A percentile compares a stretch with the other conserved stretches of the same genome.
These are phyloP conservation scores for Vitis riparia DNA, from an alignment of 164 flowering plant species.

Conservation along the genomic window DNA sequence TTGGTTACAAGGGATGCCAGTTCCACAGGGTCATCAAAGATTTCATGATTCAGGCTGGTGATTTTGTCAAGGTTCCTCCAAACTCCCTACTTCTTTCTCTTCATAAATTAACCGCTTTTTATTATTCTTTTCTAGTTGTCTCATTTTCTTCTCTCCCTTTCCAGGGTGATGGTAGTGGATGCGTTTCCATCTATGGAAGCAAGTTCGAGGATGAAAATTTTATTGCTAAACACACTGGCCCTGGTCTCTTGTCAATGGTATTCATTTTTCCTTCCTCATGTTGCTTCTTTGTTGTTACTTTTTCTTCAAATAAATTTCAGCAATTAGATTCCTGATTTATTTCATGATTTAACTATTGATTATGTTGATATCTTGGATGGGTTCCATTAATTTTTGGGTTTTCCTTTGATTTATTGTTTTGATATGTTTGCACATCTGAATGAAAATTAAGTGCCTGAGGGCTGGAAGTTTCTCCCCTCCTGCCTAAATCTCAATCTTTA, in stretches of 20 bases:
- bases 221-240: constrained; percentile 92
- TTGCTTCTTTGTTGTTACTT: not conserved
- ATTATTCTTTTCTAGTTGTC: not conserved
- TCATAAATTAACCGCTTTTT: not conserved
- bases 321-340: not conserved
- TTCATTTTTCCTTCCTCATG: constrained; percentile 9
- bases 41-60: constrained; percentile 97
- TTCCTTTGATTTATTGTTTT: too few relatives aligned
- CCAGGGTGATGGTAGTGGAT: constrained; percentile 98
- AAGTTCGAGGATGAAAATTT: constrained; percentile 97
- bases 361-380: too few relatives aligned
- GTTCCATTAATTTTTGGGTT: too few relatives aligned
- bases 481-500: too few relatives aligned
- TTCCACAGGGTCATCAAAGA: constrained; percentile 97
- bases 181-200: constrained; percentile 86
- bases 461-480: too few relatives aligned
- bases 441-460: too few relatives aligned
- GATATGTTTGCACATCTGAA: too few relatives aligned
- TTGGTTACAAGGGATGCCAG: constrained; percentile 93
- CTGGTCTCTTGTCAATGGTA: constrained; percentile 96
- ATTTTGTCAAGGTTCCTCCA: constrained; percentile 71
- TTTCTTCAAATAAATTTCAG: not conserved
- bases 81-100: not conserved
- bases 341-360: not conserved
- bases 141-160: constrained; percentile 9